A percentile compares a stretch with the other conserved stretches of the same genome.
Conservation (phyloP, 169 alveolate species). For the Plasmodium relictum region DNA sequence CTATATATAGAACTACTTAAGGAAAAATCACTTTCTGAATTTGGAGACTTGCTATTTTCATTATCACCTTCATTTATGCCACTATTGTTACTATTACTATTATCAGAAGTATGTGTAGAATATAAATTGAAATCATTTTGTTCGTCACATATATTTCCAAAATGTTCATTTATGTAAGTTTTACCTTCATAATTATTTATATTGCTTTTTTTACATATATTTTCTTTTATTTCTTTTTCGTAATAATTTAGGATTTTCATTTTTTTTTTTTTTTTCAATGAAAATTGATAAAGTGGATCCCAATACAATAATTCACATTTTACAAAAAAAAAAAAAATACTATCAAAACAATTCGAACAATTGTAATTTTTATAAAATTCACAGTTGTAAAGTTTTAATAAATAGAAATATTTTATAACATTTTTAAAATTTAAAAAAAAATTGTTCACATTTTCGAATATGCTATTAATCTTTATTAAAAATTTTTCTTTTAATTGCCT, state of each 20-base stretch:
- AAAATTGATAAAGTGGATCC: conserved; percentile 74
- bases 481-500: conserved; percentile 18
- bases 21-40: conserved; percentile 16
- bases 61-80: neutral
- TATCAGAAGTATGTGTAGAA: neutral
- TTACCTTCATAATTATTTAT: neutral
- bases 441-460: conserved; percentile 33
- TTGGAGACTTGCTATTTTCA: neutral
- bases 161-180: too few relatives aligned
- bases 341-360: conserved; percentile 30
- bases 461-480: conserved; percentile 13
- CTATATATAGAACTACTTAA: conserved; percentile 5
- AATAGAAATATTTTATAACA: conserved; percentile 52
- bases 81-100: neutral
- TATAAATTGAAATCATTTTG: neutral
- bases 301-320: conserved; percentile 59
- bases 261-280: conserved; percentile 33
- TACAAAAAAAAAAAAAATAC: conserved; percentile 51
- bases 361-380: conserved; percentile 29
- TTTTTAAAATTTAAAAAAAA: conserved; percentile 69
- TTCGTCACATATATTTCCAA: neutral
- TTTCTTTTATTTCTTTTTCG: neutral
- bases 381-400: conserved; percentile 43
- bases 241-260: neutral
- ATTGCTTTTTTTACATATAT: neutral